These are phyloP conservation scores for Pythium biforme DNA, from an alignment of 352 stramenopile species.

Conservation along the genomic window DNA sequence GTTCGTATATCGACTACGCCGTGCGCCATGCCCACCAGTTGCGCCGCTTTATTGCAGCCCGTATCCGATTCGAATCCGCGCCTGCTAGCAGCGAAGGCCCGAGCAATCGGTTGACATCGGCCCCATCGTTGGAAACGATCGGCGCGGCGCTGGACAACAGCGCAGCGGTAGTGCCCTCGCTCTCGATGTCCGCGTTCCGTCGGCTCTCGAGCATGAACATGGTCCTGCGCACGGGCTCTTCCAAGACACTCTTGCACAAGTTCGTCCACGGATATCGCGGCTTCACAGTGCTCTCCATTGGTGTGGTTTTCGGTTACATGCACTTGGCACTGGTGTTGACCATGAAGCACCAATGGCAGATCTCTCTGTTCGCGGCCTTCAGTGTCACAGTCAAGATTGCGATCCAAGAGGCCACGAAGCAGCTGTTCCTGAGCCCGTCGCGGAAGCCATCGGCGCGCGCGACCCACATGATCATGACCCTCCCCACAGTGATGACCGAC, in stretches of 20 bases:
- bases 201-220: conserved; percentile 16
- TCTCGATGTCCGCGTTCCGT: conserved; percentile 3
- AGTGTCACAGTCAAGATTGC: conserved; percentile 34
- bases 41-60: conserved; percentile 1
- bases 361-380: conserved; percentile 26
- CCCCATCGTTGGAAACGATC: conserved; percentile 4
- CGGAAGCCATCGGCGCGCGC: conserved; percentile 24
- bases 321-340: conserved; percentile 23
- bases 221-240: conserved; percentile 4
- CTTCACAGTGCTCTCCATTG: conserved; percentile 17
- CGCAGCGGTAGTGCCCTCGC: background rate
- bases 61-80: background rate
- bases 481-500: conserved; percentile 36
- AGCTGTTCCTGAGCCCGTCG: conserved; percentile 20
- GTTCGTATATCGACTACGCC: conserved; percentile 9
- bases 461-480: conserved; percentile 31
- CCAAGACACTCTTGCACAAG: conserved; percentile 9
- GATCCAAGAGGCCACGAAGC: conserved; percentile 34
- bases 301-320: conserved; percentile 27
- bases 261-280: conserved; percentile 13
- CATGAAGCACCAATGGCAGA: conserved; percentile 27
- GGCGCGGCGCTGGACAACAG: conserved; percentile 16
- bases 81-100: background rate
- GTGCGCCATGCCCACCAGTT: background rate
- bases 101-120: background rate